Evolutionary conservation across 1,139 yeast genomes (phyloP).

Genomic region (Candida freyschussii): DNA sequence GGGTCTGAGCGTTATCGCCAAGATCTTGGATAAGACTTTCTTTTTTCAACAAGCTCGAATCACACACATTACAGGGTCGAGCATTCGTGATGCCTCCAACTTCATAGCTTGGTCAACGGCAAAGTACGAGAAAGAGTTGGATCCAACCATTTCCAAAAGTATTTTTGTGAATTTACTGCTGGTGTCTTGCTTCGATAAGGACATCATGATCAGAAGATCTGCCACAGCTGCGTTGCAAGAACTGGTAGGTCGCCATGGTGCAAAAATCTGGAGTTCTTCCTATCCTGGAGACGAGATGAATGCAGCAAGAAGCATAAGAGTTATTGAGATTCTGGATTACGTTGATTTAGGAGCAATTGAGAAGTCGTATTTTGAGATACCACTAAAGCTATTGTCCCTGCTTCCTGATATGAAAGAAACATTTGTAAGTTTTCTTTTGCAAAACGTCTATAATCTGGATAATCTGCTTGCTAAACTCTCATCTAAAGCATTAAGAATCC

Average conservation of each 20-base stretch:
- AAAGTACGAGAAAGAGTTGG: slow-evolving; percentile 34
- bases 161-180: slow-evolving; percentile 44
- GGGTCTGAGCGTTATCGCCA: slow-evolving; percentile 26
- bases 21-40: slow-evolving; percentile 36
- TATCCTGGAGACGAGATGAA: slow-evolving; percentile 16
- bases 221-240: slow-evolving; percentile 87
- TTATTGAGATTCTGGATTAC: slow-evolving; percentile 57
- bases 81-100: slow-evolving; percentile 79
- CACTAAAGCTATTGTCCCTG: slow-evolving; percentile 28
- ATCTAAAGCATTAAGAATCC: slow-evolving; percentile 14
- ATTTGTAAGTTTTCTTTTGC: slow-evolving; percentile 24
- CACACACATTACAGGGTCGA: slow-evolving; percentile 53
- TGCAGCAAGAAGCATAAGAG: slow-evolving; percentile 33
- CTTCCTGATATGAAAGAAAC: slow-evolving; percentile 22
- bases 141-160: slow-evolving; percentile 22
- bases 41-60: slow-evolving; percentile 49
- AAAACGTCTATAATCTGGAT: slow-evolving; percentile 26
- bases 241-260: slow-evolving; percentile 69
- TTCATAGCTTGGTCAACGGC: slow-evolving; percentile 68
- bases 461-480: slow-evolving; percentile 24
- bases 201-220: slow-evolving; percentile 71
- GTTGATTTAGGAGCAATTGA: slow-evolving; percentile 39
- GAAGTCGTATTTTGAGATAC: slow-evolving; percentile 34
- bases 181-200: slow-evolving; percentile 64
- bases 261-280: slow-evolving; percentile 24